phyloP scores from a whole-genome alignment of 2,329 filamentous ascomycete genomes.

The Fusarium odoratissimum region DNA sequence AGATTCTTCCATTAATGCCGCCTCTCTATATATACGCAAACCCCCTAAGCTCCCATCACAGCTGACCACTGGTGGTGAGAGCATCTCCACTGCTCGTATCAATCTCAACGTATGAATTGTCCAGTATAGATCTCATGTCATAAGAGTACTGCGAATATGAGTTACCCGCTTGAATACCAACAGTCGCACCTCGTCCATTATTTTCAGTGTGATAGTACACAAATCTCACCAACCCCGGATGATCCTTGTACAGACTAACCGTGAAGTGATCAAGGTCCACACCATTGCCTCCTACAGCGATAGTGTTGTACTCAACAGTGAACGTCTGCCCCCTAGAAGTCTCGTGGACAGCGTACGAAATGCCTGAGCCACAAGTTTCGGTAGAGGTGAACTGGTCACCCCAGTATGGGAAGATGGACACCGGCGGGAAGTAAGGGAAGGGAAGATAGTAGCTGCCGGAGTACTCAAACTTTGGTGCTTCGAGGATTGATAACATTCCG shows the following conservation, averaged over 20 bases:
- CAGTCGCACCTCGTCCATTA: not conserved
- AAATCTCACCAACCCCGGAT: not conserved
- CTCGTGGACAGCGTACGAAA: not conserved
- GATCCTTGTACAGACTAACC: not conserved
- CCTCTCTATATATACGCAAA: rapidly evolving
- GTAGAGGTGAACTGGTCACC: rapidly evolving
- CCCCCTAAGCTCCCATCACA: not conserved
- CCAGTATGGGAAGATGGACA: not conserved
- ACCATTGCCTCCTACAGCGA: not conserved
- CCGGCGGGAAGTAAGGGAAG: rapidly evolving
- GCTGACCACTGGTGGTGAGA: rapidly evolving
- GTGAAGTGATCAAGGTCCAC: not conserved
- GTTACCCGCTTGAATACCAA: not conserved
- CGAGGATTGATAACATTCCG: not conserved
- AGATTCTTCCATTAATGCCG: not conserved
- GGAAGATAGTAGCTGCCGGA: rapidly evolving
- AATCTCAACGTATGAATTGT: not conserved
- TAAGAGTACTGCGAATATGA: not conserved
- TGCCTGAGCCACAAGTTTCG: not conserved
- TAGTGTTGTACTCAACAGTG: not conserved
- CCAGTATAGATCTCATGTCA: rapidly evolving
- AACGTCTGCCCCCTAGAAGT: not conserved
- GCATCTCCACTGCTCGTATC: not conserved
- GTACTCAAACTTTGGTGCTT: not conserved
- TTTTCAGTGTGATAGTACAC: not conserved